These are phyloP conservation scores for Neurospora sublineolata DNA, from an alignment of 495 filamentous ascomycete species.

Conservation along the genomic window DNA sequence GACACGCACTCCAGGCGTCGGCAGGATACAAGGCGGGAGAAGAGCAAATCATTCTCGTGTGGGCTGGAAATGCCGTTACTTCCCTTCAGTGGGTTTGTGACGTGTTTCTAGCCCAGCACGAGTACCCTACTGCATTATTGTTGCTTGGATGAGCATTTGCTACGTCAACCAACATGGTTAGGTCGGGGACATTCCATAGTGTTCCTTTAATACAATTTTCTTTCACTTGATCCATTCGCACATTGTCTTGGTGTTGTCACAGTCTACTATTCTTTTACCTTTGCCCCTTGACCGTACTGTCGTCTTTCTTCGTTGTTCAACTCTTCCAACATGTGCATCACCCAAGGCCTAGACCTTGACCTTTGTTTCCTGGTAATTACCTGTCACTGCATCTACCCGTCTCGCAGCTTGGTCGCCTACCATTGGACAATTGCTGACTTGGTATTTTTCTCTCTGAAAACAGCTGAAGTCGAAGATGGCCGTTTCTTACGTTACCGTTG, in stretches of 20 bases:
- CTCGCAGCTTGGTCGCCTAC: neutral
- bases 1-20: constrained; percentile 33
- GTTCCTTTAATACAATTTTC: neutral
- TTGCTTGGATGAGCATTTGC: neutral
- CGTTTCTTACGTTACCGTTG: neutral
- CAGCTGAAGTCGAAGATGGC: neutral
- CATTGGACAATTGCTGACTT: neutral
- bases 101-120: neutral
- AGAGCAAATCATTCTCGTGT: constrained; percentile 30
- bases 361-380: neutral
- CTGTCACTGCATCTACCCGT: neutral
- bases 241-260: neutral
- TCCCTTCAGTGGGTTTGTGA: neutral
- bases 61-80: neutral
- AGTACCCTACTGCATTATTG: constrained; percentile 1
- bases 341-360: neutral
- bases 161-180: constrained; percentile 1
- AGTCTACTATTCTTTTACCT: neutral
- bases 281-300: neutral
- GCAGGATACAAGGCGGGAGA: constrained; percentile 66
- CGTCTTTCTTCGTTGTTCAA: neutral
- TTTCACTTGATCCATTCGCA: neutral
- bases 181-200: neutral
- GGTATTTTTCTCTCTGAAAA: neutral
- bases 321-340: neutral